Percentiles rank a stretch among this genome's conserved stretches.
Evolutionary conservation across 2,329 filamentous ascomycete species (phyloP).

Genomic region (Ophiostoma quercus): DNA sequence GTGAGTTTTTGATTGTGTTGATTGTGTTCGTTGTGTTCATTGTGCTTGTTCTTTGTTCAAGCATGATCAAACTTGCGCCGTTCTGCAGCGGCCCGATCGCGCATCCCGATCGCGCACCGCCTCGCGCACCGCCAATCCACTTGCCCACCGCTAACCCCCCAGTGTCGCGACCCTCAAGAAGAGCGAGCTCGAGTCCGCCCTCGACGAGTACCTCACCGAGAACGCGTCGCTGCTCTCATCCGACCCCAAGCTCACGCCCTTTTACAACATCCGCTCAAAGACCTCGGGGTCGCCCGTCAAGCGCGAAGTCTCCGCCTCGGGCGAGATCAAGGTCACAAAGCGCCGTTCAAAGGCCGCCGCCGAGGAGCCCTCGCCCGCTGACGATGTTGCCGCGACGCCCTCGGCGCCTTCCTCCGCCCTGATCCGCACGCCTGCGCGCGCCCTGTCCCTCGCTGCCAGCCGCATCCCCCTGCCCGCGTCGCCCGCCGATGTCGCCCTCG

Average conservation of each 20-base stretch:
- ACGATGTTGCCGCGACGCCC: background rate
- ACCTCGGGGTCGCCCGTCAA: constrained; percentile 58
- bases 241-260: constrained; percentile 63
- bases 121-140: background rate
- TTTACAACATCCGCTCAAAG: constrained; percentile 65
- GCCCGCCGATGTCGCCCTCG: constrained; percentile 69
- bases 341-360: constrained; percentile 41
- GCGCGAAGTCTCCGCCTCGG: constrained; percentile 40
- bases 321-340: constrained; percentile 43
- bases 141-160: constrained; percentile 19
- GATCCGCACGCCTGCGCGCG: constrained; percentile 46
- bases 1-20: constrained; percentile 43
- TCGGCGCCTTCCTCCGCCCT: constrained; percentile 40
- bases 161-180: constrained; percentile 71
- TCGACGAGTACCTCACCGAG: constrained; percentile 67
- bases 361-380: constrained; percentile 16
- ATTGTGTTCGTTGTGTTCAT: background rate
- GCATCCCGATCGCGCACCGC: background rate
- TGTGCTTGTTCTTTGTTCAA: background rate
- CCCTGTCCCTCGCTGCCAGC: constrained; percentile 46
- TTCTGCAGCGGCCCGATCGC: background rate
- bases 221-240: constrained; percentile 61
- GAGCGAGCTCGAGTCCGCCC: constrained; percentile 66
- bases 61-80: background rate
- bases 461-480: constrained; percentile 73